These are phyloP conservation scores for Allium cepa DNA, from an alignment of 106 monocot genomes.

Conservation along the genomic window DNA sequence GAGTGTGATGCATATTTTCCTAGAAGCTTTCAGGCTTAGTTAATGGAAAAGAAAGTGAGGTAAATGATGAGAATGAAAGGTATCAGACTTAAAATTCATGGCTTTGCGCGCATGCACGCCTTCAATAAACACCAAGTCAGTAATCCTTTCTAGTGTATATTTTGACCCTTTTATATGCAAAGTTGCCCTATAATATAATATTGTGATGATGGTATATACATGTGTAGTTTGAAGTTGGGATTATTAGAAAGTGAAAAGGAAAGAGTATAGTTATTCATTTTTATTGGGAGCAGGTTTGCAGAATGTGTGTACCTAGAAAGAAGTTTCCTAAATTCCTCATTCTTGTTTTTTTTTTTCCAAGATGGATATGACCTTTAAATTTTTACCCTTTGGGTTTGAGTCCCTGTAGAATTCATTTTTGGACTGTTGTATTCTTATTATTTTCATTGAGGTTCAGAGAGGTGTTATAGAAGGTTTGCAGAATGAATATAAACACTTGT, in stretches of 20 bases:
- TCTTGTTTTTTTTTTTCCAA: too few relatives aligned
- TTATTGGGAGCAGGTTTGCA: slow-evolving; percentile 54
- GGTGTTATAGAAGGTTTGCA: too few relatives aligned
- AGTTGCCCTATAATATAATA: neutral
- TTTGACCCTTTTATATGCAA: neutral
- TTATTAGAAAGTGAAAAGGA: neutral
- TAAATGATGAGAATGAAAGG: slow-evolving; percentile 25
- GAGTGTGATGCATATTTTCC: too few relatives aligned
- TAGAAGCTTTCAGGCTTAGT: too few relatives aligned
- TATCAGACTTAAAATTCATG: neutral
- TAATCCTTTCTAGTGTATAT: neutral
- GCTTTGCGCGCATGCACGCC: slow-evolving; percentile 8
- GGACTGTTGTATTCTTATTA: too few relatives aligned
- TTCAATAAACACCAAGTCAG: slow-evolving; percentile 2
- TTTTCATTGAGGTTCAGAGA: too few relatives aligned
- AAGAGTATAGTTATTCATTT: slow-evolving; percentile 9
- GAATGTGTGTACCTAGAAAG: slow-evolving; percentile 61
- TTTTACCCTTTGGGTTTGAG: too few relatives aligned
- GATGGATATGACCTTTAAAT: too few relatives aligned
- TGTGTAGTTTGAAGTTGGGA: neutral
- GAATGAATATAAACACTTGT: too few relatives aligned
- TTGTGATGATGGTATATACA: neutral
- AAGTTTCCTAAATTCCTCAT: slow-evolving; percentile 22
- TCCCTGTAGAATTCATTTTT: too few relatives aligned
- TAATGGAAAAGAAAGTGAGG: slow-evolving; percentile 30